Evolutionary conservation across 2,329 filamentous ascomycete species (phyloP).

Genomic region (Neocatenulostroma microsporum): DNA sequence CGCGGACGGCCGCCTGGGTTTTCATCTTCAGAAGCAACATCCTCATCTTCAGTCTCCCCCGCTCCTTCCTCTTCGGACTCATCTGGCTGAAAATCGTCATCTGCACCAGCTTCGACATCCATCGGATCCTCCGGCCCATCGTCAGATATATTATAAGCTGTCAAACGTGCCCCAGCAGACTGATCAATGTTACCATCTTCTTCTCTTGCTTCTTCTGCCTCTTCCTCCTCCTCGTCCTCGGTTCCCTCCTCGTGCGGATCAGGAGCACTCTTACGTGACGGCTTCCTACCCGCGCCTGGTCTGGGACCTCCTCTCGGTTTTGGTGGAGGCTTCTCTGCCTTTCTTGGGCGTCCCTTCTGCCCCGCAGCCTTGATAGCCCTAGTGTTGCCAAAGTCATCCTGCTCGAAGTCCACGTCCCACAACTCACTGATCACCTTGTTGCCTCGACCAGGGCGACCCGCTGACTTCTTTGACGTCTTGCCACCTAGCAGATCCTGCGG

Average conservation of each 20-base stretch:
- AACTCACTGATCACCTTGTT: constrained; percentile 14
- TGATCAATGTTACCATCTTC: neutral
- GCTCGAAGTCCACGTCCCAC: constrained; percentile 16
- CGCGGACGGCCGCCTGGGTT: too few species aligned
- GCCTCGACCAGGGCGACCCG: constrained; percentile 19
- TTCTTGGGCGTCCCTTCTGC: constrained; percentile 11
- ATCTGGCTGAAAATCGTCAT: constrained; percentile 13
- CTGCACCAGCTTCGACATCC: constrained; percentile 6
- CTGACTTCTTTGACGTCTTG: constrained; percentile 8
- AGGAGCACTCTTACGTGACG: constrained; percentile 1
- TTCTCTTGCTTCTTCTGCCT: neutral
- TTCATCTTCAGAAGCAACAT: too few species aligned
- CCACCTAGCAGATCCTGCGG: constrained; percentile 21
- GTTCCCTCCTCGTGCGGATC: neutral
- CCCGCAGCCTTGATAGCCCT: constrained; percentile 11
- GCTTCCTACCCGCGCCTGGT: neutral
- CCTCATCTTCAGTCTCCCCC: constrained; percentile 8
- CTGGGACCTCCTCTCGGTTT: neutral
- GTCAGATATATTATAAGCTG: constrained; percentile 10
- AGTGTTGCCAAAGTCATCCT: constrained; percentile 16
- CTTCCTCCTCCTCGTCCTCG: constrained; percentile 1
- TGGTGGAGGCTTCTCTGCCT: constrained; percentile 10
- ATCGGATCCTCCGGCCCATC: constrained; percentile 2
- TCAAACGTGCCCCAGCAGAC: constrained; percentile 8
- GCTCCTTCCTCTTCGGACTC: constrained; percentile 9